These are phyloP conservation scores for Fremontodendron californicum DNA, from an alignment of 345 rosid species.

Conservation along the genomic window DNA sequence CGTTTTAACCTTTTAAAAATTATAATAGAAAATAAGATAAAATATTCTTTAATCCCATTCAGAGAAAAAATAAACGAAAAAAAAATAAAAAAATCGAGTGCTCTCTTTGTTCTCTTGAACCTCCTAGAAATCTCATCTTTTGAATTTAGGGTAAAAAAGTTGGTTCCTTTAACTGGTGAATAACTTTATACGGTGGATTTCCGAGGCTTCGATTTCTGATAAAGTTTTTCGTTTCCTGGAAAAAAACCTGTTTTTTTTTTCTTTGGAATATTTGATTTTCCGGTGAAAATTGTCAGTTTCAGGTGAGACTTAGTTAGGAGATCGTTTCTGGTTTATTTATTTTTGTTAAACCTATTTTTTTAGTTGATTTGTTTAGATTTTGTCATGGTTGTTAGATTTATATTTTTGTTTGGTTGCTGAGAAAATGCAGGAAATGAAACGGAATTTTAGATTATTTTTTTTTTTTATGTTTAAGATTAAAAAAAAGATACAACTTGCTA, in stretches of 20 bases:
- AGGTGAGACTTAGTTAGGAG: slow-evolving; percentile 29
- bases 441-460: not conserved
- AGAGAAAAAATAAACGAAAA: not conserved
- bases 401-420: slow-evolving; percentile 20
- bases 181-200: slow-evolving; percentile 10
- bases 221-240: not conserved
- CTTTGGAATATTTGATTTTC: too few species aligned
- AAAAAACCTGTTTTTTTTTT: slow-evolving; percentile 17
- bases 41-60: not conserved
- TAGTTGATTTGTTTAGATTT: not conserved
- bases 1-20: slow-evolving; percentile 23
- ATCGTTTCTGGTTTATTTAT: not conserved
- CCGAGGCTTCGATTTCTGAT: not conserved
- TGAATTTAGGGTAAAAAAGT: slow-evolving; percentile 11
- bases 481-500: not conserved
- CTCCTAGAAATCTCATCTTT: slow-evolving; percentile 21
- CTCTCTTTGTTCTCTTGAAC: slow-evolving; percentile 38
- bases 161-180: not conserved
- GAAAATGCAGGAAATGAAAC: slow-evolving; percentile 13
- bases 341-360: not conserved
- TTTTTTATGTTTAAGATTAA: not conserved
- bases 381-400: not conserved
- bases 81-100: slow-evolving; percentile 20
- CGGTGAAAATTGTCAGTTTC: slow-evolving; percentile 1
- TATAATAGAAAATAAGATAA: too few species aligned